Conservation (phyloP, 495 filamentous ascomycete species). For the Xylaria longipes region DNA sequence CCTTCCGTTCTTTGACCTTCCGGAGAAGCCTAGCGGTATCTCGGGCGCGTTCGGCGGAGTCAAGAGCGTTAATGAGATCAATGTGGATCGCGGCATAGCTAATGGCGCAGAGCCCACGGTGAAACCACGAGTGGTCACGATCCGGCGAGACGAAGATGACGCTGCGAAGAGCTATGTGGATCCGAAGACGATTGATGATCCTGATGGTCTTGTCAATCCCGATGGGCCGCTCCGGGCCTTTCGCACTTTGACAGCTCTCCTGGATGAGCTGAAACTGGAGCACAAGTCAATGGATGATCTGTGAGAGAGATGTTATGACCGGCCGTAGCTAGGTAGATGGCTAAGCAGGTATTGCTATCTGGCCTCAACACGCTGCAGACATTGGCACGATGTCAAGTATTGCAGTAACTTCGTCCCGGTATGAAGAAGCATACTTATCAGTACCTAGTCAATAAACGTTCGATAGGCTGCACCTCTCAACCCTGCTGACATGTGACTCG, state of each 20-base stretch:
- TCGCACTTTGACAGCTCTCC: constrained; percentile 30
- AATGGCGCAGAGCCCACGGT: constrained; percentile 11
- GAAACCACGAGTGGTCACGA: constrained; percentile 13
- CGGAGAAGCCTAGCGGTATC: constrained; percentile 35
- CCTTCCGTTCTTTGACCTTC: constrained; percentile 47
- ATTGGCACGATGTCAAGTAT: neutral
- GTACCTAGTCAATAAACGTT: neutral
- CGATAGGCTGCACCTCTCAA: neutral
- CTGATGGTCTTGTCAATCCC: constrained; percentile 21
- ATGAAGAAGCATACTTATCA: neutral
- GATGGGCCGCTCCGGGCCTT: constrained; percentile 25
- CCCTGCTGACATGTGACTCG: neutral
- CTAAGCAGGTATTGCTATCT: neutral
- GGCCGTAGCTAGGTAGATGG: neutral
- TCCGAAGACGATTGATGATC: constrained; percentile 21
- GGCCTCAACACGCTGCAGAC: neutral
- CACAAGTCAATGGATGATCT: neutral
- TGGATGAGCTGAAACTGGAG: neutral
- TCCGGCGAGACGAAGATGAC: neutral
- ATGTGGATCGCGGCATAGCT: constrained; percentile 19
- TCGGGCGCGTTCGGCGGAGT: constrained; percentile 28
- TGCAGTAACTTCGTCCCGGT: neutral
- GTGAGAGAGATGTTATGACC: neutral
- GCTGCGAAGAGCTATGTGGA: constrained; percentile 8
- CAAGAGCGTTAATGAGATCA: constrained; percentile 37